Conservation (phyloP, 768 basidiomycete species). For the Leccinum boreale region DNA sequence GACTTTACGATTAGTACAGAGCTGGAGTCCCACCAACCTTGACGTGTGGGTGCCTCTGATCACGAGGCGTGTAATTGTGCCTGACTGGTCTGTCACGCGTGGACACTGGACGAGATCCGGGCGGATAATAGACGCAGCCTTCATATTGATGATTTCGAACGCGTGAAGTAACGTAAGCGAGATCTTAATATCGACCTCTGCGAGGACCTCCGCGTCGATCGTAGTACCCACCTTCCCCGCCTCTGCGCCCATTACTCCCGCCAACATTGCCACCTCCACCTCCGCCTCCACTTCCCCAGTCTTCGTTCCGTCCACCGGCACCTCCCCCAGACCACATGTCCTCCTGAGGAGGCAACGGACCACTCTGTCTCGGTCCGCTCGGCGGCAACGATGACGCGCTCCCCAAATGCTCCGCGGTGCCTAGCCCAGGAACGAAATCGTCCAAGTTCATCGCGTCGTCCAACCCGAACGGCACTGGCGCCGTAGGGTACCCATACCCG, state of each 20-base stretch:
- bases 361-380: constrained; percentile 32
- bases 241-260: constrained; percentile 26
- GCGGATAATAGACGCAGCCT: too few species aligned
- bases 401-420: constrained; percentile 33
- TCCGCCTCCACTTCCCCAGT: constrained; percentile 36
- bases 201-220: constrained; percentile 25
- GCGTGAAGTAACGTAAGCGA: not conserved
- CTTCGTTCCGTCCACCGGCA: constrained; percentile 31
- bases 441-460: constrained; percentile 39
- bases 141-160: not conserved
- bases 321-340: constrained; percentile 45
- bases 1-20: too few species aligned
- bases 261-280: constrained; percentile 29
- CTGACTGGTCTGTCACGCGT: too few species aligned
- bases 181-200: constrained; percentile 25
- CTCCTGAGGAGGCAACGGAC: constrained; percentile 48
- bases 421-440: constrained; percentile 66
- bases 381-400: constrained; percentile 7
- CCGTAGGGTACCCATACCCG: constrained; percentile 24
- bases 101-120: too few species aligned
- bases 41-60: too few species aligned
- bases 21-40: too few species aligned
- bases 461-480: constrained; percentile 15
- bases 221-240: constrained; percentile 33
- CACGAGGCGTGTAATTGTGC: too few species aligned